Evolutionary conservation across 148 eudicot species (phyloP).

Genomic region (Rhododendron ferrugineum): DNA sequence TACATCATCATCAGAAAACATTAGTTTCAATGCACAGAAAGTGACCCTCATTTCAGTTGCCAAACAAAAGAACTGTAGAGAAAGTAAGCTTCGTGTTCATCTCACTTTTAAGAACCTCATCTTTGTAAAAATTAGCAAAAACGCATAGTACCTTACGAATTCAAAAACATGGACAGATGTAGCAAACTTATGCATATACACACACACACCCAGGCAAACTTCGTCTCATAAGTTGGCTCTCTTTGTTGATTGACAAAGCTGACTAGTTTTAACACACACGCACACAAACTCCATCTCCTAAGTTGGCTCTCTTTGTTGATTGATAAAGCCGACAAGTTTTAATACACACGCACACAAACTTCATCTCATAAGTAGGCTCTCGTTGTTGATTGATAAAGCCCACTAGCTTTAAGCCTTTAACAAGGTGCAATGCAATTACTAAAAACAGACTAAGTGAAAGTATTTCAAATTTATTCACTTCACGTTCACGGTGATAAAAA

Average conservation of each 20-base stretch:
- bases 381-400: neutral
- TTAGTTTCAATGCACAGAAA: neutral
- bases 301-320: neutral
- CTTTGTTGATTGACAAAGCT: neutral
- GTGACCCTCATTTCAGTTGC: neutral
- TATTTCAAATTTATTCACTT: neutral
- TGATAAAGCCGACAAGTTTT: neutral
- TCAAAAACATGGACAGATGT: neutral
- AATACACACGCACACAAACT: neutral
- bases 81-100: neutral
- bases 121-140: neutral
- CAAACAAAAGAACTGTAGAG: neutral
- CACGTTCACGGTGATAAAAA: neutral
- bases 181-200: neutral
- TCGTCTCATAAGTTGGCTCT: neutral
- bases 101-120: neutral
- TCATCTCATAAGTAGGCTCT: neutral
- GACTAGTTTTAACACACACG: neutral
- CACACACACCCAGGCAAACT: neutral
- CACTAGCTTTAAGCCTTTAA: neutral
- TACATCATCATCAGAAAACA: neutral
- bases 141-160: neutral
- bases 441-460: neutral
- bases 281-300: neutral
- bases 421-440: neutral